Evolutionary conservation across 805 yeast genomes (phyloP), one percentile per base, ranked within the genome.

Genomic region (Nakazawaea ernobii): DNA sequence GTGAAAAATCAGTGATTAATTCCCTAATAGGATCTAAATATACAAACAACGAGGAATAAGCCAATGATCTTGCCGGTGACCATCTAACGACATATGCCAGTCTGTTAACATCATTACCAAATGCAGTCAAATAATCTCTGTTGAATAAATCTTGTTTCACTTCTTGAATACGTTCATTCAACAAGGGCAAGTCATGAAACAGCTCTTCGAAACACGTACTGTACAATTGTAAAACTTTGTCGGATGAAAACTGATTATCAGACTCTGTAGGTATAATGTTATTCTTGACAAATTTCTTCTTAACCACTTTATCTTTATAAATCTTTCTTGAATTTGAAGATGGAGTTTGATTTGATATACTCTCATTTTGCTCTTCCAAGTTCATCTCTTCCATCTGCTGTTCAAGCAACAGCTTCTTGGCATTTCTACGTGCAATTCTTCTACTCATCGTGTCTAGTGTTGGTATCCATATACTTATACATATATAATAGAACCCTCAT

Each of bases 21-120:
- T 65, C 60, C 38, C 63, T 59, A 8, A 80, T 61, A 3, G 72
- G 72, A 5, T 61, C 63, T 28, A 84, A 65, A 11, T 75, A 67
- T 1, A 79, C 69, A 54, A 88, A 82, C 20, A 89, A 69, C 1
- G 89, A 78, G 2, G 84, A 63, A 59, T 89, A 89, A 0, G 88
- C 81, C 40, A 87, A 68, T 0, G 95, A 82, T 48, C 96, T 68
- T 0, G 94, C 79, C 0, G 96, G 91, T 0, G 94, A 75, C 97
- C 97, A 89, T 54, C 97, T 68, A 17, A 83, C 77, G 15, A 82
- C 86, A 57, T 89, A 89, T 0, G 95, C 96, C 52, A 74, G 75
- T 45, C 95, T 70, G 54, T 84, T 82, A 40, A 69, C 73, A 44
- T 75, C 81, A 43, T 68, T 65, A 47, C 77, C 77, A 60, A 90